Conservation (phyloP, 2,329 filamentous ascomycete genomes). For the Ophiosphaerella herpotricha region DNA sequence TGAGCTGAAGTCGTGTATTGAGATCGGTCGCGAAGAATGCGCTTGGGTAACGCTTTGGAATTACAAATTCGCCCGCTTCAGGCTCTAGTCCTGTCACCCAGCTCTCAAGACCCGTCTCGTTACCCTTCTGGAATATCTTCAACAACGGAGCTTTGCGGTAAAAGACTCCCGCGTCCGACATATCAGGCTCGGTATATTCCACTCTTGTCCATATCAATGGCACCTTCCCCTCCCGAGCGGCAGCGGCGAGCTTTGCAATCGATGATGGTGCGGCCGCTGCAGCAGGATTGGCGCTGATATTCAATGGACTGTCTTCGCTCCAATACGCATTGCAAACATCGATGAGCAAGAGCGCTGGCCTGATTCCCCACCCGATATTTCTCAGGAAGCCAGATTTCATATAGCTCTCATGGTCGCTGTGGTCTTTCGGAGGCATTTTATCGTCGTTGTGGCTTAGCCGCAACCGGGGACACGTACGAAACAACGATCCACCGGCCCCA, state of each 20-base stretch:
- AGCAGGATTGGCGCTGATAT: constrained; percentile 45
- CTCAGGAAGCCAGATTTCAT: constrained; percentile 46
- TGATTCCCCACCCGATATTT: constrained; percentile 52
- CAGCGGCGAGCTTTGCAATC: constrained; percentile 48
- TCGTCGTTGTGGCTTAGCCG: constrained; percentile 12
- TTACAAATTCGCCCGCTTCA: constrained; percentile 35
- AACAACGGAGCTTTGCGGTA: constrained; percentile 51
- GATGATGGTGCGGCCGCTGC: constrained; percentile 43
- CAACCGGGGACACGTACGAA: constrained; percentile 10
- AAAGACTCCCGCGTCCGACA: constrained; percentile 54
- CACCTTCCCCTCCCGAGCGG: constrained; percentile 45
- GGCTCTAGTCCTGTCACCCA: constrained; percentile 50
- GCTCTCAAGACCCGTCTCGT: constrained; percentile 46
- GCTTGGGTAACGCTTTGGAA: constrained; percentile 52
- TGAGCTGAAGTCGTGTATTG: constrained; percentile 45
- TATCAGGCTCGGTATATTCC: constrained; percentile 50
- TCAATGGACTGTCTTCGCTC: constrained; percentile 49
- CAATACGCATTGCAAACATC: constrained; percentile 57
- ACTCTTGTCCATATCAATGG: constrained; percentile 54
- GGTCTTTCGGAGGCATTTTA: constrained; percentile 24
- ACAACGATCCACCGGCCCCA: constrained; percentile 6
- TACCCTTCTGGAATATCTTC: constrained; percentile 49
- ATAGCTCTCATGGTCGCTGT: constrained; percentile 29
- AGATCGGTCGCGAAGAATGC: constrained; percentile 55
- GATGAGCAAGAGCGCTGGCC: constrained; percentile 52